Conservation (phyloP, 148 eudicot genomes). For the Fagopyrum tataricum region DNA sequence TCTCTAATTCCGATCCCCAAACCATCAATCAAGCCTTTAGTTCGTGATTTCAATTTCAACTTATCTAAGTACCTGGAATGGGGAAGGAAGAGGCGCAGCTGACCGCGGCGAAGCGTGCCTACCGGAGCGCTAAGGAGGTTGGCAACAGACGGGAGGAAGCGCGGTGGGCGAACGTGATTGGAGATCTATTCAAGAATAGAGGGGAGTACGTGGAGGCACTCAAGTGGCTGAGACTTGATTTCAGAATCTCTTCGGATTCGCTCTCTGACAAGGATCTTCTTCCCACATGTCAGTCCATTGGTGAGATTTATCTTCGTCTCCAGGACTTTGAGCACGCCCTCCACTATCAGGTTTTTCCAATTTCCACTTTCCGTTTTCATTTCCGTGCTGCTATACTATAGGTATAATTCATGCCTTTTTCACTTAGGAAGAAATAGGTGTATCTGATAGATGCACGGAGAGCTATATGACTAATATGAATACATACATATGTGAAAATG, state of each 20-base stretch:
- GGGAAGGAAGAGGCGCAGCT: conserved; percentile 40
- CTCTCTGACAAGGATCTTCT: conserved; percentile 68
- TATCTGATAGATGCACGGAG: not conserved
- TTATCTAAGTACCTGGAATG: conserved; percentile 17
- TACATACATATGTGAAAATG: not conserved
- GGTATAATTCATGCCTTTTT: not conserved
- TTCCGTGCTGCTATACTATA: not conserved
- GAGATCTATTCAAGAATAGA: conserved; percentile 60
- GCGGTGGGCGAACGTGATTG: conserved; percentile 91
- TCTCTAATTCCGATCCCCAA: not conserved
- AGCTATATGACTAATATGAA: not conserved
- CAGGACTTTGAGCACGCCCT: conserved; percentile 52
- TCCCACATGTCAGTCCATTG: conserved; percentile 85
- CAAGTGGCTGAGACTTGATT: conserved; percentile 71
- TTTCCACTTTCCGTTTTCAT: not conserved
- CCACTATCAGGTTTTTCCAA: conserved; percentile 48
- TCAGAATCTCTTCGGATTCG: conserved; percentile 43
- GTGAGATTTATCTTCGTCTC: conserved; percentile 74
- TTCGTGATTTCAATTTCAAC: not conserved
- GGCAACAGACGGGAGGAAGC: conserved; percentile 86
- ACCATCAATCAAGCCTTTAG: not conserved
- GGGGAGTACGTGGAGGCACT: conserved; percentile 84
- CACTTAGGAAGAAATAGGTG: not conserved
- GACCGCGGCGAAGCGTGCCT: conserved; percentile 47
- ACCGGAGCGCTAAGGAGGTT: conserved; percentile 39